Conservation (phyloP, 2,329 filamentous ascomycete species). For the Aspergillus quadrilineatus region DNA sequence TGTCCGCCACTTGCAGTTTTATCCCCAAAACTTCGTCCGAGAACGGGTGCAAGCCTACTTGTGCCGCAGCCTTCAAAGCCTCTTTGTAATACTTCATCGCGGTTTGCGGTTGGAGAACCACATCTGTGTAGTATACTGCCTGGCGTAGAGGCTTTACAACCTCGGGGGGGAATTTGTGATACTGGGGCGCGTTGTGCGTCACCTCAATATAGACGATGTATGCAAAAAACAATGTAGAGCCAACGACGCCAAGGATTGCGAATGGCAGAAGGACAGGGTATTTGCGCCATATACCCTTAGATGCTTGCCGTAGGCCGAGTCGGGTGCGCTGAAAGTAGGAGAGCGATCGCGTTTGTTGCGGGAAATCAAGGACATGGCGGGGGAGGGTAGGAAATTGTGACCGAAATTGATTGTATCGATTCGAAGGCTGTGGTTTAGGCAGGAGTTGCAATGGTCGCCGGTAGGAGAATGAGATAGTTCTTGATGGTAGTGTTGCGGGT, state of each 20-base stretch:
- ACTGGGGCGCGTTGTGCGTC: conserved; percentile 42
- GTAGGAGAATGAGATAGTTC: conserved; percentile 7
- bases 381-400: conserved; percentile 18
- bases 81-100: conserved; percentile 82
- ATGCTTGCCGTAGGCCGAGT: conserved; percentile 36
- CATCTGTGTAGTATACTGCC: conserved; percentile 83
- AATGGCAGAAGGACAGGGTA: conserved; percentile 44
- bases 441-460: conserved; percentile 4
- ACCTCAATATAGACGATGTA: conserved; percentile 47
- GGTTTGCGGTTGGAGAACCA: conserved; percentile 68
- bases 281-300: conserved; percentile 43
- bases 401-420: conserved; percentile 5
- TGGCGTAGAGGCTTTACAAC: conserved; percentile 66
- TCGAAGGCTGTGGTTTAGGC: conserved; percentile 12
- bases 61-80: conserved; percentile 70
- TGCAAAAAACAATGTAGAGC: conserved; percentile 34
- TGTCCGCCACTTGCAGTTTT: conserved; percentile 74
- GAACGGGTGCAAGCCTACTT: conserved; percentile 78
- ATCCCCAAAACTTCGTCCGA: conserved; percentile 89
- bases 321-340: conserved; percentile 32
- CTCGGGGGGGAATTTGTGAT: conserved; percentile 44
- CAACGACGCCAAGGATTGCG: conserved; percentile 41
- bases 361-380: conserved; percentile 6
- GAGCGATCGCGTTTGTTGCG: conserved; percentile 23
- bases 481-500: conserved; percentile 3